Evolutionary conservation across 1,139 yeast species (phyloP).

Genomic region (Tardiomyces depauwii): DNA sequence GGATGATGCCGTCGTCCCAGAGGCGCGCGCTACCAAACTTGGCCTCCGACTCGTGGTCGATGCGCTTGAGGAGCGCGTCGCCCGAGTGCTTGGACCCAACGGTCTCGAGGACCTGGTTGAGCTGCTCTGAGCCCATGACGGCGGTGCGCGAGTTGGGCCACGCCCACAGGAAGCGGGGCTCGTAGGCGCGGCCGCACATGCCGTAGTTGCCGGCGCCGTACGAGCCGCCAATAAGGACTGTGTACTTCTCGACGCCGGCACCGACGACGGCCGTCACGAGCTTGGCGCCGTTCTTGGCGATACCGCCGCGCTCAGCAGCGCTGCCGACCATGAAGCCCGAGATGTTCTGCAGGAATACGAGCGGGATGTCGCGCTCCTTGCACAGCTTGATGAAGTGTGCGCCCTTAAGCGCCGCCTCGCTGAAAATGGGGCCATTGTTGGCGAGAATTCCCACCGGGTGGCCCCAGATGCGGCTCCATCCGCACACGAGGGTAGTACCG

Average conservation of each 20-base stretch:
- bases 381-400: constrained; percentile 27
- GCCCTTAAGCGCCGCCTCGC: constrained; percentile 25
- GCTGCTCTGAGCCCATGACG: constrained; percentile 29
- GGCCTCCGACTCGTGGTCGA: constrained; percentile 22
- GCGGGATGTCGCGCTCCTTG: constrained; percentile 25
- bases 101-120: constrained; percentile 24
- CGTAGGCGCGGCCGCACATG: constrained; percentile 28
- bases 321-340: constrained; percentile 29
- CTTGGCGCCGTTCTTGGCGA: constrained; percentile 28
- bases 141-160: constrained; percentile 29
- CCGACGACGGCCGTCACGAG: constrained; percentile 28
- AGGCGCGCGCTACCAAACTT: constrained; percentile 23
- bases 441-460: constrained; percentile 26
- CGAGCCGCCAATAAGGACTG: constrained; percentile 26
- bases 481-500: constrained; percentile 25
- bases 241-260: constrained; percentile 24
- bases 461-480: constrained; percentile 24
- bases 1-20: constrained; percentile 27
- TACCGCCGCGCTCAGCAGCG: constrained; percentile 27
- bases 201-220: constrained; percentile 29
- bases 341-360: constrained; percentile 25
- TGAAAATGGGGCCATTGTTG: constrained; percentile 26
- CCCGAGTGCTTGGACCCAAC: constrained; percentile 19
- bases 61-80: constrained; percentile 17
- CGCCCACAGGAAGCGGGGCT: constrained; percentile 25